These are phyloP conservation scores for Aphanocladium album DNA, from an alignment of 2,329 filamentous ascomycete genomes.

Conservation along the genomic window DNA sequence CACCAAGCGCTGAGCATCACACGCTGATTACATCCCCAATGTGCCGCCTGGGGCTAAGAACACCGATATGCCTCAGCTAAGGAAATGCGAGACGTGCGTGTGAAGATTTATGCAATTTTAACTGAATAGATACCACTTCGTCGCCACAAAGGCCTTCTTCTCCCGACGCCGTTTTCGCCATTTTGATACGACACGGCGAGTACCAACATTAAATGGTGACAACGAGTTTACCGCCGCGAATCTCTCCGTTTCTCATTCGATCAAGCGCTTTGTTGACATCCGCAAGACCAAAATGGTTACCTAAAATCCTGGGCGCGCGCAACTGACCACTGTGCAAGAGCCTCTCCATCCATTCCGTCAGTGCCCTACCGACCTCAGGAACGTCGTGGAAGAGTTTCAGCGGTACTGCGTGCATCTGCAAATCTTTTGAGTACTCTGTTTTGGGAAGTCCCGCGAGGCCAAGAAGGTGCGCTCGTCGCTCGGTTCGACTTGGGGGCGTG, in stretches of 20 bases:
- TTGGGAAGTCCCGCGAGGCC: constrained; percentile 66
- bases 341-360: constrained; percentile 63
- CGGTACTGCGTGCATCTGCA: constrained; percentile 60
- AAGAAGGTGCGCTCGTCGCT: constrained; percentile 48
- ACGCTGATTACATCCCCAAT: no score
- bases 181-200: no score
- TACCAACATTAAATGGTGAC: constrained; percentile 29
- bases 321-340: constrained; percentile 52
- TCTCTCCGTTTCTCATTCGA: constrained; percentile 57
- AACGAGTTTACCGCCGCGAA: constrained; percentile 66
- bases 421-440: constrained; percentile 35
- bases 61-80: no score
- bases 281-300: constrained; percentile 56
- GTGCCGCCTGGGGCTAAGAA: no score
- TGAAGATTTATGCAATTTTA: no score
- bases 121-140: no score
- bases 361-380: constrained; percentile 54
- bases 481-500: constrained; percentile 28
- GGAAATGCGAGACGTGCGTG: no score
- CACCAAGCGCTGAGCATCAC: no score
- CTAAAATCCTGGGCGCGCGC: constrained; percentile 59
- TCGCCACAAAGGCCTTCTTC: no score
- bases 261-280: constrained; percentile 66
- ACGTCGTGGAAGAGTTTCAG: constrained; percentile 73
- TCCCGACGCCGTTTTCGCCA: no score